These are phyloP conservation scores for Termitomyces sp. DNA, from an alignment of 768 basidiomycete genomes.

Conservation along the genomic window DNA sequence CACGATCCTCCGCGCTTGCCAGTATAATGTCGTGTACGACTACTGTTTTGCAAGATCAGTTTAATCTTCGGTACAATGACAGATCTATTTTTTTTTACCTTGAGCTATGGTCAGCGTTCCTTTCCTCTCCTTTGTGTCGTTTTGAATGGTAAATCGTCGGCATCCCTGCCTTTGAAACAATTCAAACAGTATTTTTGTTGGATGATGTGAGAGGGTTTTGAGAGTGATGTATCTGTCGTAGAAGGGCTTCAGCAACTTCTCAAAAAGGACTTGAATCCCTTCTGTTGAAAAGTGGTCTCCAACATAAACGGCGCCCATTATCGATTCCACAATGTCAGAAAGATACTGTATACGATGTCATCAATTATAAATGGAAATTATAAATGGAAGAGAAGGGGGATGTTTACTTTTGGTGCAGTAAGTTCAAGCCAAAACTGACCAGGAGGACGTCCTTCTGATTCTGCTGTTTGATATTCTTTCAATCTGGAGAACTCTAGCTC, in stretches of 20 bases:
- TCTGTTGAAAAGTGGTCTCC: slow-evolving; percentile 65
- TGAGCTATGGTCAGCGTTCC: slow-evolving; percentile 1
- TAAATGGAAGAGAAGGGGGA: neutral
- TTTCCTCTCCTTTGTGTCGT: slow-evolving; percentile 31
- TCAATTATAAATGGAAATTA: slow-evolving; percentile 1
- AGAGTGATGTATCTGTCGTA: slow-evolving; percentile 73
- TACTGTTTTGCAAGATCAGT: slow-evolving; percentile 39
- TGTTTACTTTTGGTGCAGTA: slow-evolving; percentile 70
- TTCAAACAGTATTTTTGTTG: slow-evolving; percentile 73
- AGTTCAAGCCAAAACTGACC: slow-evolving; percentile 79
- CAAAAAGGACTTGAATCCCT: slow-evolving; percentile 65
- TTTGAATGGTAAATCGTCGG: slow-evolving; percentile 58
- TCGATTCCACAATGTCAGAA: slow-evolving; percentile 78
- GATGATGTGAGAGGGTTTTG: slow-evolving; percentile 72
- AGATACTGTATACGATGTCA: slow-evolving; percentile 46
- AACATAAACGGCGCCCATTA: slow-evolving; percentile 76
- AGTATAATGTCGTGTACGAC: slow-evolving; percentile 65
- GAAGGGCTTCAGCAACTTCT: slow-evolving; percentile 70
- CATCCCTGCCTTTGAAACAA: slow-evolving; percentile 72
- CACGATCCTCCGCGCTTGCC: slow-evolving; percentile 52
- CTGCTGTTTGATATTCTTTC: slow-evolving; percentile 46
- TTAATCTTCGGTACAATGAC: neutral
- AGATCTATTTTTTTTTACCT: slow-evolving; percentile 1
- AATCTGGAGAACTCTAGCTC: slow-evolving; percentile 42
- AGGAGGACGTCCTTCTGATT: slow-evolving; percentile 45